Conservation (phyloP, 306 rosid species). For the Leucaena leucocephala region DNA sequence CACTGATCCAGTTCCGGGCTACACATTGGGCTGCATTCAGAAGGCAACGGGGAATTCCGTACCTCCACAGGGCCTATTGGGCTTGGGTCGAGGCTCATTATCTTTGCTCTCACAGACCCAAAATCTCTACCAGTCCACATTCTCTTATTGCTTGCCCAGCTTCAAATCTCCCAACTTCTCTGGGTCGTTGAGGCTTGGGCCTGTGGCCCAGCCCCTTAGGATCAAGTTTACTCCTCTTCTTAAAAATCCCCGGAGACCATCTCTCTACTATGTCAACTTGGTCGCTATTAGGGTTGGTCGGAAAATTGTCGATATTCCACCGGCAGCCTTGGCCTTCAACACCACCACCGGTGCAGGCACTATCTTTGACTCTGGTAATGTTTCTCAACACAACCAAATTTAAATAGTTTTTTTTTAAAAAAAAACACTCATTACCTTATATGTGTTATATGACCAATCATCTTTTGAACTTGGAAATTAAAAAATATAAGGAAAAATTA, state of each 20-base stretch:
- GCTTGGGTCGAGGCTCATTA: slow-evolving; percentile 90
- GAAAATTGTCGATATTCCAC: slow-evolving; percentile 70
- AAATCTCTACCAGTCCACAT: slow-evolving; percentile 77
- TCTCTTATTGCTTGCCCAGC: slow-evolving; percentile 92
- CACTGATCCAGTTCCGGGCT: slow-evolving; percentile 57
- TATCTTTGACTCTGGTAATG: slow-evolving; percentile 80
- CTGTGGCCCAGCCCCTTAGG: slow-evolving; percentile 73
- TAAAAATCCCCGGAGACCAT: slow-evolving; percentile 81
- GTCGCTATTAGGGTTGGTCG: slow-evolving; percentile 76
- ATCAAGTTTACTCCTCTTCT: slow-evolving; percentile 88
- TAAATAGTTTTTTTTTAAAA: too few relatives aligned
- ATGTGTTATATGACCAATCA: too few relatives aligned
- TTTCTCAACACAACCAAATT: neutral
- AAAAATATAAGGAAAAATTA: too few relatives aligned
- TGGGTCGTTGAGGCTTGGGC: slow-evolving; percentile 89
- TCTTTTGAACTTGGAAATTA: too few relatives aligned
- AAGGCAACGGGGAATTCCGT: slow-evolving; percentile 63
- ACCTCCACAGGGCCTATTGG: slow-evolving; percentile 86
- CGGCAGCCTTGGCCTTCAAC: slow-evolving; percentile 66
- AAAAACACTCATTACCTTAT: too few relatives aligned
- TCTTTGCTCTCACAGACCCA: slow-evolving; percentile 79
- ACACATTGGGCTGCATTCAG: slow-evolving; percentile 78
- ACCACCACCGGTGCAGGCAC: slow-evolving; percentile 87
- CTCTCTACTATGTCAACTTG: slow-evolving; percentile 78
- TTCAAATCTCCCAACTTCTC: slow-evolving; percentile 76